These are phyloP conservation scores for Claviceps purpurea DNA, from an alignment of 2,329 filamentous ascomycete genomes.

Conservation along the genomic window DNA sequence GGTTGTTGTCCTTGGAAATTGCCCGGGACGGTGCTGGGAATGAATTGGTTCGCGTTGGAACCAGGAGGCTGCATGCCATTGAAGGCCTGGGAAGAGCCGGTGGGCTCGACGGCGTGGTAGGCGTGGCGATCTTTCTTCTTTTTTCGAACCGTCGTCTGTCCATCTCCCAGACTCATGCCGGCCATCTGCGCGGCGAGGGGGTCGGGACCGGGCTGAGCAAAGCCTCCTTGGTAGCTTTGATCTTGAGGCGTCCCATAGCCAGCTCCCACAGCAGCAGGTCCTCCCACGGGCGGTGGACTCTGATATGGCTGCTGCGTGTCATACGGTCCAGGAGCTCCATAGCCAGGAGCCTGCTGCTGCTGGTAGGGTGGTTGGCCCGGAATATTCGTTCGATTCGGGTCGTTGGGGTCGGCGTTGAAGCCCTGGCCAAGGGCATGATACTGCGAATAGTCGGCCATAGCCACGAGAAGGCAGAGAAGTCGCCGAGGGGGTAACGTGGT, in stretches of 20 bases:
- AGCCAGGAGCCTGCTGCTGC: slow-evolving; percentile 24
- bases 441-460: slow-evolving; percentile 44
- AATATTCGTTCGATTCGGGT: slow-evolving; percentile 35
- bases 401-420: slow-evolving; percentile 39
- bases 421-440: slow-evolving; percentile 45
- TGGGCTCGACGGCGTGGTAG: slow-evolving; percentile 71
- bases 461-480: slow-evolving; percentile 6
- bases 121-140: slow-evolving; percentile 96
- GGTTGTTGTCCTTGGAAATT: slow-evolving; percentile 11
- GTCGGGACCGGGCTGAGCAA: slow-evolving; percentile 27
- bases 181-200: slow-evolving; percentile 62
- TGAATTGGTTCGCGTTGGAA: slow-evolving; percentile 30
- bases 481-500: slow-evolving; percentile 1
- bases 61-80: slow-evolving; percentile 51
- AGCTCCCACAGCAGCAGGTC: slow-evolving; percentile 3
- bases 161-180: slow-evolving; percentile 51
- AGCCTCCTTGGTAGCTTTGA: slow-evolving; percentile 14
- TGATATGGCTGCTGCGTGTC: slow-evolving; percentile 3
- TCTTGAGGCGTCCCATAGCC: slow-evolving; percentile 22
- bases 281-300: slow-evolving; percentile 2
- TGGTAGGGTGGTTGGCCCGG: slow-evolving; percentile 43
- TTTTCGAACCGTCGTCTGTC: slow-evolving; percentile 40
- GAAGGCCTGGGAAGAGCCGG: slow-evolving; percentile 54
- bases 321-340: slow-evolving; percentile 12
- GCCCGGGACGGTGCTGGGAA: slow-evolving; percentile 18